Percentiles rank a stretch among this genome's conserved stretches.
phyloP scores from a whole-genome alignment of 345 rosid genomes.

The Noccaea caerulescens region DNA sequence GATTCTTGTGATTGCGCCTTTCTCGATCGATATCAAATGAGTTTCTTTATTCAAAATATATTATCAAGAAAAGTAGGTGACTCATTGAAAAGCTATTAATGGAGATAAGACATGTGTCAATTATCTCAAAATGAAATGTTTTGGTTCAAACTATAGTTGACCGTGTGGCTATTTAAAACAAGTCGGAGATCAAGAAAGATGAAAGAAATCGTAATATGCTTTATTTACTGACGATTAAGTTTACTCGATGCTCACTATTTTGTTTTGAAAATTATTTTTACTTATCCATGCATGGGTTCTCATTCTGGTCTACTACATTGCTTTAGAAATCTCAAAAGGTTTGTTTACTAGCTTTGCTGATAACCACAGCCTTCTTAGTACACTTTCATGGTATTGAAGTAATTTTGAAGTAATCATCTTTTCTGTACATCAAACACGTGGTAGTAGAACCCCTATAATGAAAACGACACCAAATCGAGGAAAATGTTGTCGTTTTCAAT shows the following conservation, averaged over 20 bases:
- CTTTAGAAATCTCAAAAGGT: too few relatives aligned
- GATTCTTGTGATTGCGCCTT: neutral
- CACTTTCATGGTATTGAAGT: too few relatives aligned
- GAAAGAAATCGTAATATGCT: neutral
- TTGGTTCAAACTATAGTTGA: neutral
- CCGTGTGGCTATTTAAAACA: neutral
- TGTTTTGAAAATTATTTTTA: too few relatives aligned
- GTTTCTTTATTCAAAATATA: too few relatives aligned
- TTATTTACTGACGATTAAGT: neutral
- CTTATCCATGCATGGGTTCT: too few relatives aligned
- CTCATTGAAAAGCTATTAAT: neutral
- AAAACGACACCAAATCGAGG: constrained; percentile 14
- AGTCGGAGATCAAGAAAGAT: neutral
- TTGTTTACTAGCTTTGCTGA: too few relatives aligned
- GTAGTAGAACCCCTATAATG: neutral
- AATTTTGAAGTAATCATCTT: too few relatives aligned
- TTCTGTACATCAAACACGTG: constrained; percentile 22
- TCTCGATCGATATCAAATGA: too few relatives aligned
- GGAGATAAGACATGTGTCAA: neutral
- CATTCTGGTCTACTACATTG: too few relatives aligned
- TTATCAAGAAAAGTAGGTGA: too few relatives aligned
- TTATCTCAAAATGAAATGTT: neutral
- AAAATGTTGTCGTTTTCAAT: neutral
- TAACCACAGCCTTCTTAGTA: too few relatives aligned
- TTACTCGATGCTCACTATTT: too few relatives aligned